Percentiles rank a stretch among this genome's conserved stretches.
phyloP scores from a whole-genome alignment of 257 asterid genomes.

The Solanum corneliomulleri region DNA sequence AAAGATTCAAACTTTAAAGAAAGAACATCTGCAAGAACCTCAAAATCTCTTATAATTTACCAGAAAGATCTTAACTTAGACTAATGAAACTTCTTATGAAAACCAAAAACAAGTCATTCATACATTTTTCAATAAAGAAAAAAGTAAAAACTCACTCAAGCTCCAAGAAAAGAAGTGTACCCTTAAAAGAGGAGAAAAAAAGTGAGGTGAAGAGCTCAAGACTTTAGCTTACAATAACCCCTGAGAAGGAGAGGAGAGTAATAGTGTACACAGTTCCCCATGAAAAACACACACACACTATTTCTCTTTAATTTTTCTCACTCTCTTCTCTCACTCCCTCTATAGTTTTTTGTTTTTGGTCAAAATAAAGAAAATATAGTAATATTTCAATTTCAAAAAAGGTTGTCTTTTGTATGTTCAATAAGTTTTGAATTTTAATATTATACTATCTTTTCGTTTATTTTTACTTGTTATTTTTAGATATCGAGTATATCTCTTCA shows the following conservation, averaged over 20 bases:
- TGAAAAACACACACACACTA: neutral
- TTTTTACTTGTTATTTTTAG: no score
- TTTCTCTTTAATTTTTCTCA: neutral
- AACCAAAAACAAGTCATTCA: neutral
- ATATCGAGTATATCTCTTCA: neutral
- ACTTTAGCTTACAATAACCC: neutral
- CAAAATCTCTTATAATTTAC: neutral
- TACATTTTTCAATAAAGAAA: neutral
- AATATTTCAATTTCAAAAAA: neutral
- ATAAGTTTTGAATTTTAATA: neutral
- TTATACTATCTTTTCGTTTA: neutral
- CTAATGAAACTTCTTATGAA: neutral
- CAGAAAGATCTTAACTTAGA: neutral
- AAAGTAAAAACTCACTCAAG: neutral
- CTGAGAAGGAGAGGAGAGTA: neutral
- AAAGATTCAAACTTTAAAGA: neutral
- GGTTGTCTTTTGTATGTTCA: neutral
- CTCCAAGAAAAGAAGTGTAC: neutral
- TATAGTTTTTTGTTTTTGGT: neutral
- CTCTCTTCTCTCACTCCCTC: neutral
- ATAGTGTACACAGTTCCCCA: slow-evolving; percentile 10
- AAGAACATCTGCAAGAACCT: neutral
- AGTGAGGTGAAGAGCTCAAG: neutral
- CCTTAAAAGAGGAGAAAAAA: neutral
- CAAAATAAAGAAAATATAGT: no score